Evolutionary conservation across 2,329 filamentous ascomycete species (phyloP).

Genomic region (Sphaerulina musiva): DNA sequence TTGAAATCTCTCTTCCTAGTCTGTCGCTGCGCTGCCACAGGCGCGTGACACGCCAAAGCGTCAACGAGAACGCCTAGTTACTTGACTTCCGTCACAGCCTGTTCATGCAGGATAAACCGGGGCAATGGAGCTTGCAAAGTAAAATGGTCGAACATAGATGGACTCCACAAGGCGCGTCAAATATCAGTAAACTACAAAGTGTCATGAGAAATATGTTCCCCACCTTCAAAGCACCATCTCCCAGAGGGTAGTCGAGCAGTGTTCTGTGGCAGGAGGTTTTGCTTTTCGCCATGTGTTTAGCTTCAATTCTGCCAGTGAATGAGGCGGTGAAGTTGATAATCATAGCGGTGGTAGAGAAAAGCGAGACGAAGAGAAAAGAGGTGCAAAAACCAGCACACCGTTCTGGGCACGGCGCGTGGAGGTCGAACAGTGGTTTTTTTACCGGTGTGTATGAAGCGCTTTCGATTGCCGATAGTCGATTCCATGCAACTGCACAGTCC

Average conservation of each 20-base stretch:
- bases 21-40: no score
- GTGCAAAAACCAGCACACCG: conserved; percentile 8
- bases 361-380: background rate
- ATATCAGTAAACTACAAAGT: no score
- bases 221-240: conserved; percentile 74
- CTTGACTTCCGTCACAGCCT: no score
- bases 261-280: conserved; percentile 77
- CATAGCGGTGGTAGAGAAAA: conserved; percentile 53
- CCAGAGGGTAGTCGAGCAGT: conserved; percentile 57
- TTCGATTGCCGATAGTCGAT: conserved; percentile 11
- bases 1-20: no score
- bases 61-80: no score
- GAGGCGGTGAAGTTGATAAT: conserved; percentile 80
- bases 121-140: no score
- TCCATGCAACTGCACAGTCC: conserved; percentile 1
- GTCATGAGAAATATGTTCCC: conserved; percentile 52
- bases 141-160: no score
- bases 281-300: conserved; percentile 91
- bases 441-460: conserved; percentile 8
- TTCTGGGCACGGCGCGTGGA: conserved; percentile 6
- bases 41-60: no score
- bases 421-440: conserved; percentile 2
- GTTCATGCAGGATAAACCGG: no score
- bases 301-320: conserved; percentile 64
- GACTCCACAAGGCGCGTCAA: no score